Conservation (phyloP, 2,329 filamentous ascomycete genomes). For the Kalmusia sp. region DNA sequence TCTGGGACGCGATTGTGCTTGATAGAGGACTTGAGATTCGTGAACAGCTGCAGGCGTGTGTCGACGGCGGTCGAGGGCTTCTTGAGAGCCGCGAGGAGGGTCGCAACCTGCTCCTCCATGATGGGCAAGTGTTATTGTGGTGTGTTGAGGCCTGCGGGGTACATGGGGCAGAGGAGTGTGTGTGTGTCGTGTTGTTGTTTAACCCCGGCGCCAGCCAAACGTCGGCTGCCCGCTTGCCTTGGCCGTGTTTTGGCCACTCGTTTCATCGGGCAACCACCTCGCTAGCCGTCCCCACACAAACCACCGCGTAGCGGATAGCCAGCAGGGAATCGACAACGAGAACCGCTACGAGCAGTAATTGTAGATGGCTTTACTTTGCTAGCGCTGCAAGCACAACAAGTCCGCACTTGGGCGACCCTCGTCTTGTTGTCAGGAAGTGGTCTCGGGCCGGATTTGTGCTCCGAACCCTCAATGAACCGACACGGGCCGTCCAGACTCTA, state of each 20-base stretch:
- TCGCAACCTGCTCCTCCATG: conserved; percentile 65
- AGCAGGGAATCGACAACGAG: too few species aligned
- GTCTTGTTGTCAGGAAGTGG: too few species aligned
- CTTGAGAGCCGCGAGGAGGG: conserved; percentile 62
- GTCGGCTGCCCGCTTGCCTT: conserved; percentile 1
- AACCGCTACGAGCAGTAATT: too few species aligned
- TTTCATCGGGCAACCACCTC: conserved; percentile 12
- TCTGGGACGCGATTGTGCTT: conserved; percentile 93
- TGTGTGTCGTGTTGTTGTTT: conserved; percentile 21
- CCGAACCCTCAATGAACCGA: too few species aligned
- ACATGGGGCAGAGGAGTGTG: conserved; percentile 20
- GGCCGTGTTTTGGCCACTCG: conserved; percentile 12
- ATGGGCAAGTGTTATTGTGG: conserved; percentile 28
- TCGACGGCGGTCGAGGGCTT: conserved; percentile 73
- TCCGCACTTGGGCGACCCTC: too few species aligned
- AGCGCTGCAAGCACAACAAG: too few species aligned
- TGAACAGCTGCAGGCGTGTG: conserved; percentile 74
- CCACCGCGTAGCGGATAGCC: not conserved
- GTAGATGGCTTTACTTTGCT: too few species aligned
- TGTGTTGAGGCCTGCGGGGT: conserved; percentile 22
- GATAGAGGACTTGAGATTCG: conserved; percentile 82
- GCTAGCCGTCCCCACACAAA: conserved; percentile 4
- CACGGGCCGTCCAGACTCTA: too few species aligned
- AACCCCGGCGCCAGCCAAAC: not conserved
- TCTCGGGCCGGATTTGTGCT: too few species aligned